Conservation (phyloP, 768 basidiomycete genomes). For the Rhizopogon sp. region DNA sequence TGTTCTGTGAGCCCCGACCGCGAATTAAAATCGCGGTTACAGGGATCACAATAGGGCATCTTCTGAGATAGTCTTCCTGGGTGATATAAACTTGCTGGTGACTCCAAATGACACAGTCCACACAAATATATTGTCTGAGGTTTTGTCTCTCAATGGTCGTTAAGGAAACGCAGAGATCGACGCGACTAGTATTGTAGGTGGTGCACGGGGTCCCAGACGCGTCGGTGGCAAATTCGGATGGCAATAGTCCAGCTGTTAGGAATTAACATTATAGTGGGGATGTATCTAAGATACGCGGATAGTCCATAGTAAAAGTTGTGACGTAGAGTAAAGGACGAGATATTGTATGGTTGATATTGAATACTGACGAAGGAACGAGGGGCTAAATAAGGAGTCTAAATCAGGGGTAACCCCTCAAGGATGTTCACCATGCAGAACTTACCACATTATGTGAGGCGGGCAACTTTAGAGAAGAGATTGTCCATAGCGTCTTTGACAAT, state of each 20-base stretch:
- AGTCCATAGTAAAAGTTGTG: neutral
- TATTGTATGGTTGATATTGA: neutral
- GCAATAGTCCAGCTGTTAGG: too few species aligned
- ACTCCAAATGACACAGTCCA: neutral
- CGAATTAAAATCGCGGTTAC: slow-evolving; percentile 43
- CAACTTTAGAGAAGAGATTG: slow-evolving; percentile 18
- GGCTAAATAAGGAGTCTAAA: neutral
- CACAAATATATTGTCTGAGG: neutral
- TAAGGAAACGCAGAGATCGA: neutral
- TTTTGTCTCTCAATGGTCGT: neutral
- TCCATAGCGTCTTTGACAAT: slow-evolving; percentile 36
- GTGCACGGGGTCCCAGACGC: slow-evolving; percentile 26
- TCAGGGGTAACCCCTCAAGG: neutral
- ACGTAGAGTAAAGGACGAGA: neutral
- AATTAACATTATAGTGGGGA: too few species aligned
- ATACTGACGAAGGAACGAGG: neutral
- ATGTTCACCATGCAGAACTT: neutral
- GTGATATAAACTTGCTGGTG: neutral
- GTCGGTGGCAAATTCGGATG: slow-evolving; percentile 12
- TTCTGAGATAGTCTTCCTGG: slow-evolving; percentile 4
- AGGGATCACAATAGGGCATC: slow-evolving; percentile 35
- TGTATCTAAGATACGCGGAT: too few species aligned
- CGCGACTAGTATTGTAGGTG: slow-evolving; percentile 1
- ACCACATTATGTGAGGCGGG: slow-evolving; percentile 11
- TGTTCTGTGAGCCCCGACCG: slow-evolving; percentile 40